Evolutionary conservation across 352 stramenopile genomes (phyloP).

Genomic region (Phytophthora sansomeana): DNA sequence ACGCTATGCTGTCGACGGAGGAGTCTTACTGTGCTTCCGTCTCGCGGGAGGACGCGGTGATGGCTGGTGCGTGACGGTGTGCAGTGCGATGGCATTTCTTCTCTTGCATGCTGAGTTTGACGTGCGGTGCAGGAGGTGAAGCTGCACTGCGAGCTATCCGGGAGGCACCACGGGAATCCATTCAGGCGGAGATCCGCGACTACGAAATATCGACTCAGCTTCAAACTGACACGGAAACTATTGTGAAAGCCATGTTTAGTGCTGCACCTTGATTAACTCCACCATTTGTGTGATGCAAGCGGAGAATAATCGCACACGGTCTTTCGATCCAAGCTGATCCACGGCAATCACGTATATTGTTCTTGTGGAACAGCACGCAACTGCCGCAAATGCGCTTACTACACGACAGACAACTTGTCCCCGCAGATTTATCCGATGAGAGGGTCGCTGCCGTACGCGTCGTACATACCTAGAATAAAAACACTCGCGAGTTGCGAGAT

Average conservation of each 20-base stretch:
- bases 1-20: slow-evolving; percentile 26
- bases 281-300: not conserved
- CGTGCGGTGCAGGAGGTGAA: slow-evolving; percentile 25
- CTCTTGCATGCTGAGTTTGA: not conserved
- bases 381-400: slow-evolving; percentile 23
- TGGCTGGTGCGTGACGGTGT: slow-evolving; percentile 26
- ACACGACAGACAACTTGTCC: slow-evolving; percentile 17
- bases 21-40: not conserved
- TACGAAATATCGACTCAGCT: slow-evolving; percentile 37
- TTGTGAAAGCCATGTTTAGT: slow-evolving; percentile 42
- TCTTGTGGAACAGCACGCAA: slow-evolving; percentile 9
- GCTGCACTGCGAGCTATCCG: slow-evolving; percentile 35
- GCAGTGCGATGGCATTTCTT: not conserved
- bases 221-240: slow-evolving; percentile 36
- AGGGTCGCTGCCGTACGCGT: slow-evolving; percentile 46
- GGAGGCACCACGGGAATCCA: slow-evolving; percentile 22
- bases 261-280: slow-evolving; percentile 13
- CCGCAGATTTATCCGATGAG: slow-evolving; percentile 40
- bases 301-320: slow-evolving; percentile 1
- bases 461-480: slow-evolving; percentile 63
- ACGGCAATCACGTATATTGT: slow-evolving; percentile 19
- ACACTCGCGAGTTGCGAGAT: slow-evolving; percentile 63
- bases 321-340: slow-evolving; percentile 11
- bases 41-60: slow-evolving; percentile 12
- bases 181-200: slow-evolving; percentile 28